These are phyloP conservation scores for Fabrea salina DNA, from an alignment of 169 alveolate species.

Conservation along the genomic window DNA sequence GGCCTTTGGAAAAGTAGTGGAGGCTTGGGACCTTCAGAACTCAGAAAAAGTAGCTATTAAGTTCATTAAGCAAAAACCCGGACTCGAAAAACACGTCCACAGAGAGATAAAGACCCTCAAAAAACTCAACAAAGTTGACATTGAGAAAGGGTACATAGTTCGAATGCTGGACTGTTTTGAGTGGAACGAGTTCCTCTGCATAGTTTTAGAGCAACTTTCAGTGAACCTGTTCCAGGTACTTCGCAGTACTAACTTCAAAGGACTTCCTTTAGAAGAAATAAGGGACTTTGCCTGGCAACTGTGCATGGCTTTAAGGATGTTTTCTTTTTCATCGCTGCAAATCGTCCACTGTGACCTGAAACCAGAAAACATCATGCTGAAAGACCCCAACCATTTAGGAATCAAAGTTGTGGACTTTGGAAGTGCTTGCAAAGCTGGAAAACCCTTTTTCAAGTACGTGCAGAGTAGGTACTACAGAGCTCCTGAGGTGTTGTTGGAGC, in stretches of 20 bases:
- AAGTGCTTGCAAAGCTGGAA: conserved; percentile 50
- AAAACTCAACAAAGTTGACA: not conserved
- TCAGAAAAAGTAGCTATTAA: conserved; percentile 19
- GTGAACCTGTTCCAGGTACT: not conserved
- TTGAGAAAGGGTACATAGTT: not conserved
- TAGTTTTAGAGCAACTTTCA: conserved; percentile 3
- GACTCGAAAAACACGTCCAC: not conserved
- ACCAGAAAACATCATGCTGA: conserved; percentile 80
- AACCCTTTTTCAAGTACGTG: conserved; percentile 52
- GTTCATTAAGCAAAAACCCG: not conserved
- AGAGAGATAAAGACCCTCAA: not conserved
- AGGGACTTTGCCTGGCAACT: conserved; percentile 28
- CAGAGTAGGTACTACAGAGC: conserved; percentile 76
- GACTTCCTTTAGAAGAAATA: not conserved
- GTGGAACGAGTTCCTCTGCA: not conserved
- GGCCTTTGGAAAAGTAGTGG: conserved; percentile 14
- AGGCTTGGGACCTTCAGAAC: not conserved
- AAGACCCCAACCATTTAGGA: conserved; percentile 49
- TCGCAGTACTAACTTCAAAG: not conserved
- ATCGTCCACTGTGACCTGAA: conserved; percentile 82
- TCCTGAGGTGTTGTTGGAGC: conserved; percentile 67
- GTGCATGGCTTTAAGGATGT: not conserved
- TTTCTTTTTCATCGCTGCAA: conserved; percentile 18
- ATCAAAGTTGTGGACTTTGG: conserved; percentile 74
- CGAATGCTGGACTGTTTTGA: not conserved